phyloP scores from a whole-genome alignment of 257 asterid species.

The Petunia secreta region DNA sequence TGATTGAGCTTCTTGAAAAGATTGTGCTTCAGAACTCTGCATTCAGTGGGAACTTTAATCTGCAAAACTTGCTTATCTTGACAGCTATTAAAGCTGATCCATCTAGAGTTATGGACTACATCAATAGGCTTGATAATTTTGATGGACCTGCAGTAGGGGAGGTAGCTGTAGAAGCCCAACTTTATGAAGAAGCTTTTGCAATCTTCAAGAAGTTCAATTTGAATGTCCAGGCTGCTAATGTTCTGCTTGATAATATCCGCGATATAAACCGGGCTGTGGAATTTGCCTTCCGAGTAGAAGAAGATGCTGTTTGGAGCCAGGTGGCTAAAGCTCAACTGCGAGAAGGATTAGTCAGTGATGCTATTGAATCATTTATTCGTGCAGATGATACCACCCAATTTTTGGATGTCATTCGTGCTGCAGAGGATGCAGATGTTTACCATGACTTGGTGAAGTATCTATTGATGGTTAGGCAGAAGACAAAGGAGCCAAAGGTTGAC shows the following conservation, averaged over 20 bases:
- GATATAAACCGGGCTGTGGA: constrained; percentile 96
- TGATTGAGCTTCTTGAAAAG: constrained; percentile 97
- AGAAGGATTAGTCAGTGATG: constrained; percentile 96
- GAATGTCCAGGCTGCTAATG: constrained; percentile 98
- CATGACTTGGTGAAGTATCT: constrained; percentile 96
- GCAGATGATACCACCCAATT: constrained; percentile 96
- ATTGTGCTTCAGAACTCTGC: constrained; percentile 98
- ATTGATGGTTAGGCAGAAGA: constrained; percentile 94
- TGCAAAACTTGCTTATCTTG: constrained; percentile 92
- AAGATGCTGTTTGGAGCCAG: constrained; percentile 98
- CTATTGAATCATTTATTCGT: constrained; percentile 96
- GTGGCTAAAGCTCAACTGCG: constrained; percentile 98
- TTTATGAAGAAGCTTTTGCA: constrained; percentile 94
- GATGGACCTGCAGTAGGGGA: constrained; percentile 99
- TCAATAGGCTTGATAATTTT: constrained; percentile 95
- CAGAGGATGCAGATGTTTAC: constrained; percentile 84
- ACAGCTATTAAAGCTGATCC: constrained; percentile 99
- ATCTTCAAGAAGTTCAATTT: constrained; percentile 97
- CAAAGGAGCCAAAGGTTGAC: constrained; percentile 98
- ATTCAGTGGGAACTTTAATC: constrained; percentile 95
- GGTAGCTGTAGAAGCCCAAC: constrained; percentile 93
- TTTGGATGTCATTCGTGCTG: constrained; percentile 91
- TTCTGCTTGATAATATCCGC: constrained; percentile 82
- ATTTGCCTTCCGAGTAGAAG: constrained; percentile 98
- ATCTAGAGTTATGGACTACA: constrained; percentile 95